These are phyloP conservation scores for Cryptococcus sp. DNA, from an alignment of 1,284 basidiomycete genomes.

Conservation along the genomic window DNA sequence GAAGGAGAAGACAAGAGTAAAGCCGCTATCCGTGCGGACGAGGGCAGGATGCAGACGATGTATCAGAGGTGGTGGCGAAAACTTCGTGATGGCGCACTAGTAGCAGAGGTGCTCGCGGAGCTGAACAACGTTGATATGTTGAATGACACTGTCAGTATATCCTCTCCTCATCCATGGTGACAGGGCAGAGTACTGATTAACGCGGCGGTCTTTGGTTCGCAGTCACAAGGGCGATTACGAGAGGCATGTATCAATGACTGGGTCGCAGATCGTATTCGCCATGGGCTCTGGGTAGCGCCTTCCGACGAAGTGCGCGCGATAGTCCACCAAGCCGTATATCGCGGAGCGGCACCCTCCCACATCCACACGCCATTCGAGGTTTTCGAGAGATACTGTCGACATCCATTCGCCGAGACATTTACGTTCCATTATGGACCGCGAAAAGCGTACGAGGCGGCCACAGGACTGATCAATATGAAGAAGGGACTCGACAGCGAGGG, in stretches of 20 bases:
- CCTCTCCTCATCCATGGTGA: neutral
- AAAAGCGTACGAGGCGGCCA: neutral
- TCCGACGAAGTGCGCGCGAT: conserved; percentile 33
- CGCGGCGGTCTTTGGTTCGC: neutral
- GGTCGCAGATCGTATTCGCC: conserved; percentile 24
- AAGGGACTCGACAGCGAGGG: neutral
- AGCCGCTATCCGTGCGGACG: conserved; percentile 5
- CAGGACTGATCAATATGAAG: conserved; percentile 8
- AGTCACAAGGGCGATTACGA: conserved; percentile 23
- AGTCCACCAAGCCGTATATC: neutral
- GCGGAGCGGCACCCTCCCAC: neutral
- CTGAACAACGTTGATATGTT: neutral
- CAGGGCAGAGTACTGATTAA: neutral
- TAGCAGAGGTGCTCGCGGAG: neutral
- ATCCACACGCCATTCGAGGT: conserved; percentile 14
- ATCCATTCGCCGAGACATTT: conserved; percentile 7
- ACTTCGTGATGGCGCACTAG: neutral
- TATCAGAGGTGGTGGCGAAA: conserved; percentile 12
- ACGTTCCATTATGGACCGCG: conserved; percentile 1
- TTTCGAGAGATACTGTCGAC: conserved; percentile 3
- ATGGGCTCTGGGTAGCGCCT: conserved; percentile 38
- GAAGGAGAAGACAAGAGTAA: conserved; percentile 9
- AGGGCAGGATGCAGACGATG: conserved; percentile 4
- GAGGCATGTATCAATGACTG: conserved; percentile 24
- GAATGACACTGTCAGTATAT: neutral